Evolutionary conservation across 805 yeast species (phyloP).

Genomic region (Suhomyces kilbournensis): DNA sequence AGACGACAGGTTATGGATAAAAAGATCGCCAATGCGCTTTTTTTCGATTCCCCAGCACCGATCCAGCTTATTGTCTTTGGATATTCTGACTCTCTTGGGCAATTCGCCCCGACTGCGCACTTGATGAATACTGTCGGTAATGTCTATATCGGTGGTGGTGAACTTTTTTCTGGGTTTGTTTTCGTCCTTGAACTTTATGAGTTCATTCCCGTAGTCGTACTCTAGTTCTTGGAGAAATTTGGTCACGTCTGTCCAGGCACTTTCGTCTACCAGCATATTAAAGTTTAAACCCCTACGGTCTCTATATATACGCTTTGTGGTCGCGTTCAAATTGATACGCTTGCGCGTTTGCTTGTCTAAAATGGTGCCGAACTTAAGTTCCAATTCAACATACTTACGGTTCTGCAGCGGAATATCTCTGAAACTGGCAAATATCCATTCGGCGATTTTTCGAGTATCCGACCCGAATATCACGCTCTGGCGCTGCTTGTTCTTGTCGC

Average conservation of each 20-base stretch:
- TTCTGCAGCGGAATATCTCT: conserved; percentile 57
- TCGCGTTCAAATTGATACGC: conserved; percentile 62
- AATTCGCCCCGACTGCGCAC: conserved; percentile 61
- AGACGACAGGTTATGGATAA: conserved; percentile 71
- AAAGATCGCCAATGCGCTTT: conserved; percentile 67
- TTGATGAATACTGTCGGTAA: conserved; percentile 60
- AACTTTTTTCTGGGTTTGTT: conserved; percentile 48
- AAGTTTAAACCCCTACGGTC: conserved; percentile 55
- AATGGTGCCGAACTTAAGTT: conserved; percentile 70
- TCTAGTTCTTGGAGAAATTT: conserved; percentile 56
- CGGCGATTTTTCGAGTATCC: conserved; percentile 74
- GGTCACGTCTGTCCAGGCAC: conserved; percentile 56
- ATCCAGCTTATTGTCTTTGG: conserved; percentile 54
- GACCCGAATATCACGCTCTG: conserved; percentile 31
- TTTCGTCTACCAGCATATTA: conserved; percentile 63
- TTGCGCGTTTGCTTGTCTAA: conserved; percentile 61
- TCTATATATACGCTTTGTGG: conserved; percentile 63
- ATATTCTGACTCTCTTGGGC: conserved; percentile 62
- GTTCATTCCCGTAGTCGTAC: conserved; percentile 44
- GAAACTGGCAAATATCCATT: conserved; percentile 85
- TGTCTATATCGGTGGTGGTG: conserved; percentile 57
- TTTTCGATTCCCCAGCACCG: conserved; percentile 73
- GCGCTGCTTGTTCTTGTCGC: not conserved
- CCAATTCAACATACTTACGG: conserved; percentile 61
- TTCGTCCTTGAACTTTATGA: conserved; percentile 15